phyloP scores from a whole-genome alignment of 2,329 filamentous ascomycete genomes.

The Sordariomycetes sp. region DNA sequence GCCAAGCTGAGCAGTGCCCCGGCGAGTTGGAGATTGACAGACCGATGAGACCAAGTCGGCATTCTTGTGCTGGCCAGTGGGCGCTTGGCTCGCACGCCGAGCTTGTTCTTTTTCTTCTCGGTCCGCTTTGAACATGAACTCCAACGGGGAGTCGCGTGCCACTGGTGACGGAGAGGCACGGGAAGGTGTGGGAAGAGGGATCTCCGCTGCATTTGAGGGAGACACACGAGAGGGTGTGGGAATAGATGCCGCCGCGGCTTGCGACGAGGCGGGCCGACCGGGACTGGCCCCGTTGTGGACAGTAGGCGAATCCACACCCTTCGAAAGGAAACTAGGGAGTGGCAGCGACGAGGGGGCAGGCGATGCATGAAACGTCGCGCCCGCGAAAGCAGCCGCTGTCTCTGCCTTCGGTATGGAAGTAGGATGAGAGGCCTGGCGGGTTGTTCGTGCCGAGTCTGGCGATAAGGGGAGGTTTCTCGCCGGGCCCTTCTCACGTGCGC shows the following conservation, averaged over 20 bases:
- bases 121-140: conserved; percentile 83
- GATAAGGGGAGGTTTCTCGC: conserved; percentile 16
- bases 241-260: background rate
- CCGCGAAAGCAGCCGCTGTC: conserved; percentile 60
- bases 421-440: conserved; percentile 22
- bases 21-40: conserved; percentile 2
- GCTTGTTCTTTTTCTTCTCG: conserved; percentile 58
- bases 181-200: conserved; percentile 21
- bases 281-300: background rate
- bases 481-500: conserved; percentile 10
- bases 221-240: background rate
- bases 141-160: conserved; percentile 59
- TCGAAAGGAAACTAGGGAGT: conserved; percentile 75
- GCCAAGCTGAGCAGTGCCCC: background rate
- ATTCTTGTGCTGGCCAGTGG: background rate
- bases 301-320: conserved; percentile 15
- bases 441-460: conserved; percentile 24
- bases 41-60: background rate
- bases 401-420: conserved; percentile 28
- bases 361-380: conserved; percentile 88
- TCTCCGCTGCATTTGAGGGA: background rate
- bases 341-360: conserved; percentile 83
- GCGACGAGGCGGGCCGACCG: background rate
- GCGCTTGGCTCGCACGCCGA: background rate
- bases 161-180: conserved; percentile 18